Base-by-base conservation (phyloP, 2,329 filamentous ascomycete species). In the Ophiostoma fasciatum region DNA sequence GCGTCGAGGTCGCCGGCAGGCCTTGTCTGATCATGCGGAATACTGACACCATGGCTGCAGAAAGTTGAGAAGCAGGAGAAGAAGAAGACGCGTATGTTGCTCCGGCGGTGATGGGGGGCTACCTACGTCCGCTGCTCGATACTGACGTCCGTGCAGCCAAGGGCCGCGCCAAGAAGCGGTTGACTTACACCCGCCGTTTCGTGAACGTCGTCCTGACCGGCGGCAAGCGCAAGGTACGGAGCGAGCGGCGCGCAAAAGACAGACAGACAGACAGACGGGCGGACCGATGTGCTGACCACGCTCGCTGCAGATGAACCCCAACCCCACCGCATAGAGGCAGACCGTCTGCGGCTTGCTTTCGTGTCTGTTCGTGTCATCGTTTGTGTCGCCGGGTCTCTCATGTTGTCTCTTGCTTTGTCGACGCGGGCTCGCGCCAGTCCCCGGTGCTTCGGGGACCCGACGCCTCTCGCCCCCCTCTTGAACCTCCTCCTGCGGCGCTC, bases 161-260 rank as follows among this genome's bases (percentile, higher is more conserved):
- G 79, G 88, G 88, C 60, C 85, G 88, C 59, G 88, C 88, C 54
- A 84, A 90, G 71, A 94, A 94, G 85, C 78, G 88, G 59, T 77
- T 93, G 62, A 78, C 76, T 61, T 94, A 94, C 77, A 94, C 84
- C 56, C 81, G 88, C 63, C 87, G 88, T 59, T 96, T 96, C 72
- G 87, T 96, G 53, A 94, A 96, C 69, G 85, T 96, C 60, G 90
- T 83, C 58, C 74, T 94, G 68, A 93, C 49, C 22, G 45, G 87
- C 50, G 88, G 88, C 70, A 96, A 96, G 87, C 75, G 88, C 66
- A 94, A 94, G 84, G 84, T 90, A 64, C 58, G 68, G 14, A 4
- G n/a, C n/a, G n/a, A n/a, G n/a, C n/a, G n/a, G 12, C 19, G 6
- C 15, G 9, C 7, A 19, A 11, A 23, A 11, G 12, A 7, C 15